A percentile compares a stretch with the other conserved stretches of the same genome.
Conservation (phyloP, 768 basidiomycete species). For the Mycena rosella region DNA sequence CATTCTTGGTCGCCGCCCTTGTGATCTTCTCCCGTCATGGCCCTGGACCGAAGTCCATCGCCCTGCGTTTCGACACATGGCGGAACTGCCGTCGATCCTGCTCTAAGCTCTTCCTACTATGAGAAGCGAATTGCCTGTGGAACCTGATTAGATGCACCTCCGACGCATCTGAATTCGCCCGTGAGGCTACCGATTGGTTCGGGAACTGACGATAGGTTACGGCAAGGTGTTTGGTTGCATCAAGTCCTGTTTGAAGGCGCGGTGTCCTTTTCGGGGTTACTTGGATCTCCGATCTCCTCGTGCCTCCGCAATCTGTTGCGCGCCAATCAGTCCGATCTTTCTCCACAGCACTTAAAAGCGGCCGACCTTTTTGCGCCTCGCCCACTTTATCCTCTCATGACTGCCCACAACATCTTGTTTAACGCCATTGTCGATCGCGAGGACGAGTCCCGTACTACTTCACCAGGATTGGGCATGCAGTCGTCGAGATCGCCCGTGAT, state of each 20-base stretch:
- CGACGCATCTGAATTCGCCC: neutral
- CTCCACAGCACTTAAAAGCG: neutral
- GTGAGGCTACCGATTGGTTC: neutral
- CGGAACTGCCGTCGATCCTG: neutral
- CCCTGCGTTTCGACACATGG: neutral
- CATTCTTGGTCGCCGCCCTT: no score
- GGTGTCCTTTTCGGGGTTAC: neutral
- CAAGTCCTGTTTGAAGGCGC: constrained; percentile 3
- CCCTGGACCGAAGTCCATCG: neutral
- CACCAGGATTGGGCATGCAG: neutral
- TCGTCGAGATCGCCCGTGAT: neutral
- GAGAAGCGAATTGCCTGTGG: no score
- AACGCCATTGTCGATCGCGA: constrained; percentile 2
- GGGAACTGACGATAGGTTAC: neutral
- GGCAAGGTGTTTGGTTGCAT: constrained; percentile 3
- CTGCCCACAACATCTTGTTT: neutral
- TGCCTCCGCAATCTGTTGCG: neutral
- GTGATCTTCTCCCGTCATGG: neutral
- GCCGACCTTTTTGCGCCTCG: neutral
- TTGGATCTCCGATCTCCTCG: constrained; percentile 11
- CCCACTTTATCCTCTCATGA: neutral
- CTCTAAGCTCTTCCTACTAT: no score
- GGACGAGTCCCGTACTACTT: neutral
- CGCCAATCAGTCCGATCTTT: constrained; percentile 14
- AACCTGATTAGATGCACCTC: no score